Conservation (phyloP, 257 asterid species). For the Solanum infundibuliforme region DNA sequence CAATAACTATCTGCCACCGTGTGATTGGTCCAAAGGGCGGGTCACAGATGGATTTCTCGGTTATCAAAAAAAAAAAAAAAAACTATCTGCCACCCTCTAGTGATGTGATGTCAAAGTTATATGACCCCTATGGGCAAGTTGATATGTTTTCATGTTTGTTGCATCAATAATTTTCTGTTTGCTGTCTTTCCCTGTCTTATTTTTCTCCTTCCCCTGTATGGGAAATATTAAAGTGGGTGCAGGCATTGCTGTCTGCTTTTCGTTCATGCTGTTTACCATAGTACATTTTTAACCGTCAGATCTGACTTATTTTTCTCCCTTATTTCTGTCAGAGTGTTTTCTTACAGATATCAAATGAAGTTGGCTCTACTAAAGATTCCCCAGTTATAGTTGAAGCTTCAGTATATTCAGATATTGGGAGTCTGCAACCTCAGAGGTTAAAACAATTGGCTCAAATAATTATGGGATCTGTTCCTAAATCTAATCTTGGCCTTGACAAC, state of each 20-base stretch:
- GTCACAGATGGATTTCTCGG: too few relatives aligned
- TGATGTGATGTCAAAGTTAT: neutral
- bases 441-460: conserved; percentile 56
- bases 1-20: neutral
- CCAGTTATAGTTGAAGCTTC: conserved; percentile 72
- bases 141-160: neutral
- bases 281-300: neutral
- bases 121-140: neutral
- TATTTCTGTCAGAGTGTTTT: conserved; percentile 37
- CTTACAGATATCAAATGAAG: conserved; percentile 46
- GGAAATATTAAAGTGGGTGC: neutral
- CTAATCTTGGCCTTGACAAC: conserved; percentile 76
- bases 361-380: conserved; percentile 73
- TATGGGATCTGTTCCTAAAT: conserved; percentile 31
- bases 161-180: neutral
- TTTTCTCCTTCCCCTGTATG: neutral
- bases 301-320: neutral
- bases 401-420: conserved; percentile 36
- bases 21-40: too few relatives aligned
- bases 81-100: neutral
- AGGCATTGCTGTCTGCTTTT: neutral
- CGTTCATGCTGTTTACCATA: neutral
- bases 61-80: too few relatives aligned
- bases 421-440: conserved; percentile 46
- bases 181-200: neutral